Conservation (phyloP, 1,139 yeast genomes). For the Yamadazyma sp. region DNA sequence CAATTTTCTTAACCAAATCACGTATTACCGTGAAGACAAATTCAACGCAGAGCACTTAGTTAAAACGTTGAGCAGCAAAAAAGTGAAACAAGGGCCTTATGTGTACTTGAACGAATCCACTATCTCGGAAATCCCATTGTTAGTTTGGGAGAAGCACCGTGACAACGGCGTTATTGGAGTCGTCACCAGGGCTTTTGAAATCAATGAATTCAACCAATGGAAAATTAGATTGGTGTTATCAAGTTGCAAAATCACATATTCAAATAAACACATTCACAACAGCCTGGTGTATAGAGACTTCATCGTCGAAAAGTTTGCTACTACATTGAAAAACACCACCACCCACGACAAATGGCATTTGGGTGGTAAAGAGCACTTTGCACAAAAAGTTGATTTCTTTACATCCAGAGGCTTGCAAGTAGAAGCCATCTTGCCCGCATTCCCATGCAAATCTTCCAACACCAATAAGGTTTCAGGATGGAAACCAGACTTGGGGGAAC, state of each 20-base stretch:
- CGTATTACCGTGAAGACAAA: constrained; percentile 6
- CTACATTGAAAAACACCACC: constrained; percentile 47
- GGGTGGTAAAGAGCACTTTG: constrained; percentile 44
- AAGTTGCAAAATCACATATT: constrained; percentile 13
- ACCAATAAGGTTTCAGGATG: constrained; percentile 50
- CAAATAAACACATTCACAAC: neutral
- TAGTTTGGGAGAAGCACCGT: constrained; percentile 21
- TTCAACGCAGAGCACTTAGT: constrained; percentile 5
- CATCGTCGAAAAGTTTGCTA: constrained; percentile 36
- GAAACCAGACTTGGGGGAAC: constrained; percentile 51
- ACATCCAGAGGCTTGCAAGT: constrained; percentile 47
- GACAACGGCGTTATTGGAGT: constrained; percentile 26
- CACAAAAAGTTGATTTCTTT: constrained; percentile 43
- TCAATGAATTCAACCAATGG: constrained; percentile 33
- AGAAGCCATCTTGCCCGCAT: constrained; percentile 63
- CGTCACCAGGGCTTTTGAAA: constrained; percentile 24
- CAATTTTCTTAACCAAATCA: constrained; percentile 5
- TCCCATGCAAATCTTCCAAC: constrained; percentile 64
- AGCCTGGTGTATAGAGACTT: constrained; percentile 5
- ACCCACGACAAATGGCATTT: constrained; percentile 49
- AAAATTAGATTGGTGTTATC: constrained; percentile 28
- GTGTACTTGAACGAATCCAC: constrained; percentile 10
- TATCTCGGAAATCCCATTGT: constrained; percentile 12
- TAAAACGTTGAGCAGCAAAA: neutral
- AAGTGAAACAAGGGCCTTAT: neutral